A percentile compares a stretch with the other conserved stretches of the same genome.
Evolutionary conservation across 352 stramenopile species (phyloP).

Genomic region (Pythium phragmitis): DNA sequence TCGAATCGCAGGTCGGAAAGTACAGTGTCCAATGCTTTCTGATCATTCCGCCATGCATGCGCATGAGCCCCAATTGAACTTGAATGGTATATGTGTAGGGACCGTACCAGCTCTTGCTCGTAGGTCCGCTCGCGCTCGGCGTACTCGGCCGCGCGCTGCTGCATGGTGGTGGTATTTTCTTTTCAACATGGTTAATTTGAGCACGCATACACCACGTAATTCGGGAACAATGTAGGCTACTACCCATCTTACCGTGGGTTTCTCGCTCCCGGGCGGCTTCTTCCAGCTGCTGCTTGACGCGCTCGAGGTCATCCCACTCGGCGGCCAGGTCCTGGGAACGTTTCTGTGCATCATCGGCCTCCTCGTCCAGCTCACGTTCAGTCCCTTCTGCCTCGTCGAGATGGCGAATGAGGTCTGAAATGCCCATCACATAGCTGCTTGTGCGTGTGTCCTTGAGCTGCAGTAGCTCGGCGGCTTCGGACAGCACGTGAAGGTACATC

Average conservation of each 20-base stretch:
- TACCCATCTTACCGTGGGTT: constrained; percentile 27
- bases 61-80: not conserved
- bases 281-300: constrained; percentile 31
- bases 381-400: constrained; percentile 19
- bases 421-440: constrained; percentile 40
- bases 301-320: constrained; percentile 33
- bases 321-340: constrained; percentile 31
- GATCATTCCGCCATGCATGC: not conserved
- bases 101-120: constrained; percentile 38
- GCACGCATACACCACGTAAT: not conserved
- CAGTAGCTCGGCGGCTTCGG: constrained; percentile 40
- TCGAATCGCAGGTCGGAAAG: constrained; percentile 31
- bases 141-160: constrained; percentile 40
- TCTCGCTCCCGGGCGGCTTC: constrained; percentile 36
- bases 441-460: constrained; percentile 36
- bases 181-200: not conserved
- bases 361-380: constrained; percentile 12
- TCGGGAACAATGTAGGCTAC: not conserved
- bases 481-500: constrained; percentile 48
- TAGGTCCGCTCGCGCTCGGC: constrained; percentile 30
- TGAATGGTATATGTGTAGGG: not conserved
- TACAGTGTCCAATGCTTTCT: constrained; percentile 25
- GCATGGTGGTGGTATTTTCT: constrained; percentile 48
- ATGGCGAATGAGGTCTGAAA: constrained; percentile 29
- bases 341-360: constrained; percentile 4